Conservation (phyloP, 2,329 filamentous ascomycete species). For the Hirsutella rhossiliensis region DNA sequence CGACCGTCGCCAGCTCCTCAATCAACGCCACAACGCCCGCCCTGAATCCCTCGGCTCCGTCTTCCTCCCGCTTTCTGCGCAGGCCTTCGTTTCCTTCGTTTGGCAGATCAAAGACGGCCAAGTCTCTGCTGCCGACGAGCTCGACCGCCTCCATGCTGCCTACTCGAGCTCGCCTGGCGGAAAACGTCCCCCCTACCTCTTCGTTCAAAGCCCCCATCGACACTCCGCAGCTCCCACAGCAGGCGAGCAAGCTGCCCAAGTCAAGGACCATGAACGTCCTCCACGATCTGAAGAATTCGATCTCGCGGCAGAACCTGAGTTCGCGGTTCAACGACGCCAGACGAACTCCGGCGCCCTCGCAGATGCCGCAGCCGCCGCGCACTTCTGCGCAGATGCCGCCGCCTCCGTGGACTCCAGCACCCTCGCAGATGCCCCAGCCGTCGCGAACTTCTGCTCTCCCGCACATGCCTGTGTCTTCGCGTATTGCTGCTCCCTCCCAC, state of each 20-base stretch:
- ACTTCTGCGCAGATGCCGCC: not conserved
- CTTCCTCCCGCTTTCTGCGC: constrained; percentile 7
- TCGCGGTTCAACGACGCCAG: not conserved
- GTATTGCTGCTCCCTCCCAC: not conserved
- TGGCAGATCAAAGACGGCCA: constrained; percentile 3
- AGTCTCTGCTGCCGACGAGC: constrained; percentile 4
- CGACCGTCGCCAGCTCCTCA: constrained; percentile 17
- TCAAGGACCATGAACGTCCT: constrained; percentile 33
- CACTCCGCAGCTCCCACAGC: not conserved
- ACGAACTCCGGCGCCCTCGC: not conserved
- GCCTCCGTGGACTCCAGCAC: not conserved
- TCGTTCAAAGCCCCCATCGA: not conserved
- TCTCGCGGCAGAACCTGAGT: constrained; percentile 22
- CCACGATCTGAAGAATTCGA: constrained; percentile 30
- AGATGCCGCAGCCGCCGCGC: not conserved
- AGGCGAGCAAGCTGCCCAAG: constrained; percentile 23
- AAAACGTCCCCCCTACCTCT: constrained; percentile 13
- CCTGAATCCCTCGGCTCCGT: not conserved
- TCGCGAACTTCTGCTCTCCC: not conserved
- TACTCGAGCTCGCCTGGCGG: constrained; percentile 10
- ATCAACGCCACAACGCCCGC: constrained; percentile 10
- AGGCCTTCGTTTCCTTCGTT: constrained; percentile 4
- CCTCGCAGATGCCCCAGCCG: not conserved
- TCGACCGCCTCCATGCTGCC: constrained; percentile 7
- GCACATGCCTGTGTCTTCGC: not conserved